Conservation (phyloP, 2,329 filamentous ascomycete genomes). For the Colletotrichum nymphaeae region DNA sequence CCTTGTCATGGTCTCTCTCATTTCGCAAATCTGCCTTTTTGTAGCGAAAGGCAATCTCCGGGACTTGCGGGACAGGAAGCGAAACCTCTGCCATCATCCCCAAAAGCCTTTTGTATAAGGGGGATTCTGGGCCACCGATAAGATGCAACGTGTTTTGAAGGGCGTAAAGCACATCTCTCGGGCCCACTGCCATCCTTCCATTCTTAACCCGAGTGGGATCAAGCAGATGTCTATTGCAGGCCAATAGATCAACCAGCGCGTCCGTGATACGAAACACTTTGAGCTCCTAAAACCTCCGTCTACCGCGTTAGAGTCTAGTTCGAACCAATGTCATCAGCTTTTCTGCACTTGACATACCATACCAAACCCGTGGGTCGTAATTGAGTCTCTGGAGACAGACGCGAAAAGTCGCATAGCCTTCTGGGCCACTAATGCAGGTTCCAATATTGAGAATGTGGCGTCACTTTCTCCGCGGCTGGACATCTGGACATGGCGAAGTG, state of each 20-base stretch:
- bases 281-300: neutral
- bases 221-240: neutral
- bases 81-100: neutral
- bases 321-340: too few relatives aligned
- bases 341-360: neutral
- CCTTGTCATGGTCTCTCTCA: neutral
- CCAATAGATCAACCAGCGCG: neutral
- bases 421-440: neutral
- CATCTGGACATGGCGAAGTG: neutral
- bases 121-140: neutral
- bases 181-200: neutral
- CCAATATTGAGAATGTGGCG: neutral
- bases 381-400: neutral
- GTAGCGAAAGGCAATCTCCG: neutral
- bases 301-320: neutral
- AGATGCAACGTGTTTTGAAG: neutral
- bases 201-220: neutral
- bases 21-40: neutral
- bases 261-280: neutral
- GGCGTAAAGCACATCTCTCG: neutral
- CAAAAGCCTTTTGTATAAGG: neutral
- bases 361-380: neutral
- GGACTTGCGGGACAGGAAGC: neutral
- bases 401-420: neutral
- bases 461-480: neutral